Evolutionary conservation across 2,329 filamentous ascomycete species (phyloP), one percentile per base, ranked within the genome.

Genomic region (Furcasterigmium furcatum): DNA sequence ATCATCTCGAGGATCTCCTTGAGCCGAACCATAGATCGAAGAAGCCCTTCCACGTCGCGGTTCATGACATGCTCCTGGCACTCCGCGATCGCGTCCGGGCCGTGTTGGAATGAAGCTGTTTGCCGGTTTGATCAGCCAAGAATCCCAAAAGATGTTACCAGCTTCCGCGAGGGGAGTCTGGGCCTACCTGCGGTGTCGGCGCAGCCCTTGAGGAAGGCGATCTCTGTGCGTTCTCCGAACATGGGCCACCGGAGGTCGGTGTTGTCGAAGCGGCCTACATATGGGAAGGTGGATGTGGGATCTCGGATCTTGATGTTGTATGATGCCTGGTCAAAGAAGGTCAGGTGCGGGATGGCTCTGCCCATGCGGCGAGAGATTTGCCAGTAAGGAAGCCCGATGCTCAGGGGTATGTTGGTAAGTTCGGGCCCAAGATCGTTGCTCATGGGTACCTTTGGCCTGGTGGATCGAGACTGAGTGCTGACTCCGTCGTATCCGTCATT

Each of bases 1-100:
- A 79, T 74, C 34, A 71, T 64, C 47, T 79, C 74, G 5, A 78
- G 64, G 3, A 78, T 74, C 46, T 77, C 73, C 47, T 78, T 78
- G 0, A 78, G 62, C 4, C 69, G 63, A 39, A 79, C 66, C 64
- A 79, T 68, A 43, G 76, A 72, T 4, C 67, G 65, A 4, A 79
- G 60, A 0, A 79, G 67, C 2, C 68, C 69, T 46, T 78, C 74
- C n/a, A 70, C 56, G 41, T 79, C 71, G 21, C 65, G 62, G 49
- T 70, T 75, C 74, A 78, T 77, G 40, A 78, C 74, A 35, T 73
- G 66, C 46, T 79, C 76, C 55, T 79, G 76, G 32, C 73, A 78
- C 3, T 69, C 69, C 1, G 75, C 73, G 24, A 78, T 76, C 18
- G 72, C 72, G 46, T 75, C 73, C 0, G 72, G 70, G 3, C 73